Evolutionary conservation across 2,329 filamentous ascomycete species (phyloP).

Genomic region (Diaporthe citriasiana): DNA sequence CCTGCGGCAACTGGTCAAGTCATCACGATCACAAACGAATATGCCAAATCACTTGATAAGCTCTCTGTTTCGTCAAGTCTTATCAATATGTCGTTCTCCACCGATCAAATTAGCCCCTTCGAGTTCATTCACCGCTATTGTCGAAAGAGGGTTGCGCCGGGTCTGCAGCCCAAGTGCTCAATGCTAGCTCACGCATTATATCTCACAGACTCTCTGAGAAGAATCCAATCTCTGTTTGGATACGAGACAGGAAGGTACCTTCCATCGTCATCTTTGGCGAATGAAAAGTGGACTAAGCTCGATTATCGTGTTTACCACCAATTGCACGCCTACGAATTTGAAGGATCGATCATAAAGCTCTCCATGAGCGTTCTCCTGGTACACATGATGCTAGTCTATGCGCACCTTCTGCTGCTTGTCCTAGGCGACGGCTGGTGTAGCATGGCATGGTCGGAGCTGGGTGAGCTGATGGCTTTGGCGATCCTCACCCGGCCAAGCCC

Average conservation of each 20-base stretch:
- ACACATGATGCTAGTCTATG: constrained; percentile 15
- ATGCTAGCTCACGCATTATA: neutral
- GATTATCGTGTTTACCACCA: neutral
- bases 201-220: neutral
- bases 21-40: neutral
- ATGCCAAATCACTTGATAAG: neutral
- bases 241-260: neutral
- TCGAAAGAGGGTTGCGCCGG: neutral
- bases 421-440: constrained; percentile 2
- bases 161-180: neutral
- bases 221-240: neutral
- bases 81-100: neutral
- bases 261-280: neutral
- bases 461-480: neutral
- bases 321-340: neutral
- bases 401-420: neutral
- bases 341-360: neutral
- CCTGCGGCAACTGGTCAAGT: neutral
- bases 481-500: neutral
- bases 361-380: neutral
- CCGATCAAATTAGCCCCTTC: neutral
- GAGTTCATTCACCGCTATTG: neutral
- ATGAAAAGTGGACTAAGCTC: neutral
- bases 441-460: constrained; percentile 1
- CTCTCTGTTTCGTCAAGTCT: neutral